Conservation (phyloP, 768 basidiomycete species). For the Suillus fuscotomentosus region DNA sequence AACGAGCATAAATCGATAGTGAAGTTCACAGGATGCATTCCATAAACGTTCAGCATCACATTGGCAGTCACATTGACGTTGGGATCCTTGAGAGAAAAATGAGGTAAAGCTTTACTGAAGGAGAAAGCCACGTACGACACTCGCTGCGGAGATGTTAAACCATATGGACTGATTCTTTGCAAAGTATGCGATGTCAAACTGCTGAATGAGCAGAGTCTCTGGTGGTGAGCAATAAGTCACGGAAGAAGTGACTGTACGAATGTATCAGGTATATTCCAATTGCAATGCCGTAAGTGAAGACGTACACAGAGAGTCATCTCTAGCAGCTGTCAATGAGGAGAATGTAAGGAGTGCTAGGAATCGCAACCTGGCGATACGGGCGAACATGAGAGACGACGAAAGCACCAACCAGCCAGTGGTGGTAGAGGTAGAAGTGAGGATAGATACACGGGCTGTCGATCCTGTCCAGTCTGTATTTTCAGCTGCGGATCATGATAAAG, state of each 20-base stretch:
- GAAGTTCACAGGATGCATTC: slow-evolving; percentile 75
- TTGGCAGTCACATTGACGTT: slow-evolving; percentile 82
- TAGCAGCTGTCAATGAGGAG: slow-evolving; percentile 42
- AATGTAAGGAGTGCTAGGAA: slow-evolving; percentile 40
- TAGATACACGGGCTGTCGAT: slow-evolving; percentile 26
- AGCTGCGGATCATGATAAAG: slow-evolving; percentile 20
- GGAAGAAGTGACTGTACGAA: slow-evolving; percentile 70
- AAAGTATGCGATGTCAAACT: slow-evolving; percentile 73
- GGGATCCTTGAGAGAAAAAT: slow-evolving; percentile 45
- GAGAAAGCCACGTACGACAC: slow-evolving; percentile 59
- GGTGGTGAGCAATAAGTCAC: slow-evolving; percentile 86
- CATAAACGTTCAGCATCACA: slow-evolving; percentile 85
- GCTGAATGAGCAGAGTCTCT: slow-evolving; percentile 73
- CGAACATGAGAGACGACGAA: slow-evolving; percentile 50
- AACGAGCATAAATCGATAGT: slow-evolving; percentile 86
- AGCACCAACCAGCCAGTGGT: slow-evolving; percentile 11
- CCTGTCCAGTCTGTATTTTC: slow-evolving; percentile 15
- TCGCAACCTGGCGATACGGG: slow-evolving; percentile 77
- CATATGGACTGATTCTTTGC: slow-evolving; percentile 67
- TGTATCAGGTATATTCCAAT: slow-evolving; percentile 5
- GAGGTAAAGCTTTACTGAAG: slow-evolving; percentile 5
- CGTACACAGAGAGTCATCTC: slow-evolving; percentile 62
- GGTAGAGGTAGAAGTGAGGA: slow-evolving; percentile 13
- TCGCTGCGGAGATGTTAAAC: slow-evolving; percentile 86
- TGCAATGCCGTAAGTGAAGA: slow-evolving; percentile 18